Evolutionary conservation across 169 alveolate genomes (phyloP), one percentile per base, ranked within the genome.

Genomic region (Plasmodium fragile): DNA sequence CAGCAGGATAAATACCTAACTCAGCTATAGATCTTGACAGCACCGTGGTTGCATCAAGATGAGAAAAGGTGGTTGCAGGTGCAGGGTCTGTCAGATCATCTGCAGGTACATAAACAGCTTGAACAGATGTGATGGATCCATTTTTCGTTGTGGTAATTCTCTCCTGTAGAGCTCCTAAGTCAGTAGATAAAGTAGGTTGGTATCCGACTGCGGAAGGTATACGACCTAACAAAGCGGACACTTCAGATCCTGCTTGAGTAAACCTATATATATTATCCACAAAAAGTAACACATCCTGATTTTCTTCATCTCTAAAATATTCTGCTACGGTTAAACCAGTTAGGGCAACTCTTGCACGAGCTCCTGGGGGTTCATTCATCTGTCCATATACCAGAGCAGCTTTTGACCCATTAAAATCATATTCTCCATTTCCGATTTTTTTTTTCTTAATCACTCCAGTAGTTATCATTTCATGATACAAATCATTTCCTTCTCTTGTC

Each of bases 301-400:
- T 98, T 95, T 98, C 99, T 85, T 98, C 99, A 87, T 99, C 99
- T 83, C 99, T 97, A 98, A 99, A 99, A 92, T 99, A 99, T 93
- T 99, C 99, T 22, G 99, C 99, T 73, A 99, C 99, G 0, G 99
- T 97, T 45, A 99, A 95, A 30, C 99, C 99, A 49, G 99, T 98
- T 52, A 99, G 97, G 10, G 99, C 99, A 80, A 99, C 99, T 71
- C 99, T 97, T 30, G 99, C 99, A 70, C 99, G 98, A 45, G 99
- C 99, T 73, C 99, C 99, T 7, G 99, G 99, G 10, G 99, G 99
- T 95, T 98, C 99, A 96, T 99, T 99, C 99, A 98, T 98, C 97
- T 99, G 99, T 11, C 99, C 99, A 96, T 98, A 98, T 77, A 98
- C 99, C 84, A 98, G 97, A 71, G 99, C 99, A 7, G 99, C 99